phyloP scores from a whole-genome alignment of 2,329 filamentous ascomycete genomes.

The Aaosphaeria pasadenensis region DNA sequence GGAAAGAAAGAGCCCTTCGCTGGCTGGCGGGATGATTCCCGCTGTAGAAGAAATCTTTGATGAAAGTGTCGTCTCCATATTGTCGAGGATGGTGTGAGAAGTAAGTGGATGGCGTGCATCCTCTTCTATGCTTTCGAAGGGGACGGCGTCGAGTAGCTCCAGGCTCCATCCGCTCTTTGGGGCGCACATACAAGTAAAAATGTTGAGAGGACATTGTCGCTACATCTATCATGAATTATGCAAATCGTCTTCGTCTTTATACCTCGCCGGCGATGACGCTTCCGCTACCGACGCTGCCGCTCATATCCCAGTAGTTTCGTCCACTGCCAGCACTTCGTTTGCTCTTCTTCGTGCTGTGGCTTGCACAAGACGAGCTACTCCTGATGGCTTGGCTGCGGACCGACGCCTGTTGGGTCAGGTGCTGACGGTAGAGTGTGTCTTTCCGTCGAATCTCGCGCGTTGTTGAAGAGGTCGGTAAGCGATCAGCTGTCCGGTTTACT shows the following conservation, averaged over 20 bases:
- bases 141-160: too few relatives aligned
- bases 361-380: constrained; percentile 70
- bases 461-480: constrained; percentile 17
- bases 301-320: constrained; percentile 90
- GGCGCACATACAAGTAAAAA: too few relatives aligned
- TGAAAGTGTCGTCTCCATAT: too few relatives aligned
- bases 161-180: too few relatives aligned
- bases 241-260: constrained; percentile 5
- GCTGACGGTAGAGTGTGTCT: constrained; percentile 17
- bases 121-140: too few relatives aligned
- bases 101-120: too few relatives aligned
- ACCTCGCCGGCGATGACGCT: constrained; percentile 34
- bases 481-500: constrained; percentile 53
- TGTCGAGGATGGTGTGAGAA: too few relatives aligned
- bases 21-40: too few relatives aligned
- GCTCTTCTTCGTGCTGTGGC: constrained; percentile 77
- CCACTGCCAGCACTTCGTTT: constrained; percentile 68
- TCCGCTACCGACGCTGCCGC: constrained; percentile 73
- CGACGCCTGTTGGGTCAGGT: constrained; percentile 15
- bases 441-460: constrained; percentile 18
- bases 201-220: too few relatives aligned
- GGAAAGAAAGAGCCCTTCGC: too few relatives aligned
- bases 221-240: too few relatives aligned
- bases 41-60: too few relatives aligned
- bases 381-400: constrained; percentile 19